A percentile compares a stretch with the other conserved stretches of the same genome.
phyloP scores from a whole-genome alignment of 495 filamentous ascomycete genomes.

The Oleoguttula mirabilis region DNA sequence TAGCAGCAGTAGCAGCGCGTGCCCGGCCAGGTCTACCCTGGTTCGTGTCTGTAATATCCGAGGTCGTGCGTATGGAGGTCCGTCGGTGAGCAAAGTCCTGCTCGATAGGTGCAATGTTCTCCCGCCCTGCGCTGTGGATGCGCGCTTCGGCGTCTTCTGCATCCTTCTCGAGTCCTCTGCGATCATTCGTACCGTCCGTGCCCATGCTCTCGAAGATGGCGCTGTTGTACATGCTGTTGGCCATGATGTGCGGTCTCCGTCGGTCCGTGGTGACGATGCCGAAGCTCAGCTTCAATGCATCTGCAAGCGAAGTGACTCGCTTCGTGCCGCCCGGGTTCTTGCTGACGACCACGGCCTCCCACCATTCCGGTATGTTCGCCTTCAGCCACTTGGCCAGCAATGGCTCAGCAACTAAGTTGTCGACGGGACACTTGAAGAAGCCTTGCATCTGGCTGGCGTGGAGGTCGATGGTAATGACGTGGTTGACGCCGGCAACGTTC shows the following conservation, averaged over 20 bases:
- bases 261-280: constrained; percentile 92
- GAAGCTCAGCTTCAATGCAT: constrained; percentile 93
- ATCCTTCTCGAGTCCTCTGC: constrained; percentile 6
- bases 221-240: constrained; percentile 53
- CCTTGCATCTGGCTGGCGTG: constrained; percentile 93
- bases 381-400: constrained; percentile 93
- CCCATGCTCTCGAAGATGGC: constrained; percentile 34
- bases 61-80: neutral
- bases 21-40: neutral
- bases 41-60: neutral
- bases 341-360: constrained; percentile 85
- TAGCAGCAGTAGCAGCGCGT: constrained; percentile 1
- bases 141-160: constrained; percentile 6
- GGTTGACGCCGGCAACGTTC: constrained; percentile 83
- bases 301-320: constrained; percentile 89
- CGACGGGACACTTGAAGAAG: constrained; percentile 95
- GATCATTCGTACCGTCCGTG: constrained; percentile 26
- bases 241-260: constrained; percentile 44
- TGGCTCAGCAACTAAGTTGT: constrained; percentile 93
- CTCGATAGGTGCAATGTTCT: constrained; percentile 66
- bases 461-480: constrained; percentile 93
- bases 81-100: constrained; percentile 46
- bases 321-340: constrained; percentile 98
- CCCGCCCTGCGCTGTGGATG: constrained; percentile 26
- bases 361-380: constrained; percentile 76